Base-by-base conservation (phyloP, 140 eudicot genomes). In the Ambrosia hybrid region DNA sequence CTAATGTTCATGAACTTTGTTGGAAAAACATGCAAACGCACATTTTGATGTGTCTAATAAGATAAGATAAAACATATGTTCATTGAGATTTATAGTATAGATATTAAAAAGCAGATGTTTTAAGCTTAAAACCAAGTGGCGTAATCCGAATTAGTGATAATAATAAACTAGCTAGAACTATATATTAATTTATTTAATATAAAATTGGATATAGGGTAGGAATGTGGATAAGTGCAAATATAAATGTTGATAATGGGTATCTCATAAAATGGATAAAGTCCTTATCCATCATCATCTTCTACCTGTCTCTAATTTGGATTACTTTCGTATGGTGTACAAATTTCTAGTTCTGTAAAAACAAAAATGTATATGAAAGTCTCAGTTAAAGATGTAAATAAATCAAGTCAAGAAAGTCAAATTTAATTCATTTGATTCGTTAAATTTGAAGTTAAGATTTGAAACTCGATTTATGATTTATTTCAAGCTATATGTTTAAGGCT, bases 201-300 rank as follows among this genome's bases (percentile, higher is more conserved):
- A 61, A 5, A 36, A 33, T 30, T 6, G 64, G 37, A 45, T 56
- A 78, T 45, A 73, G 65, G 78, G 65, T 57, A 64, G 83, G 59
- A 63, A 64, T 30, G n/a, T 59, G 83, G 30, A 79, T 73, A 73
- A 66, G 49, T 78, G 49, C 71, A 51, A 73, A 21, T 21, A 57
- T 73, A 73, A 43, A 49, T 37, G 51, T 56, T 37, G 75, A 73
- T 73, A 67, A 65, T 30, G 65, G 61, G 79, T 46, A 73, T 79
- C 83, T 79, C 75, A 66, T 68, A 73, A 48, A 73, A 5, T 67
- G 83, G 79, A 79, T 73, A 73, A 72, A 64, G 74, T 21, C 68
- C 78, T 73, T 76, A 76, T 69, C 76, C 81, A 55, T 70, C 59
- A 21, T 5, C 76, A 26, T 71, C 57, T 56, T 67, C 51, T 55